phyloP scores from a whole-genome alignment of 305 asterid species.

The Fraxinus xanthoxyloides region DNA sequence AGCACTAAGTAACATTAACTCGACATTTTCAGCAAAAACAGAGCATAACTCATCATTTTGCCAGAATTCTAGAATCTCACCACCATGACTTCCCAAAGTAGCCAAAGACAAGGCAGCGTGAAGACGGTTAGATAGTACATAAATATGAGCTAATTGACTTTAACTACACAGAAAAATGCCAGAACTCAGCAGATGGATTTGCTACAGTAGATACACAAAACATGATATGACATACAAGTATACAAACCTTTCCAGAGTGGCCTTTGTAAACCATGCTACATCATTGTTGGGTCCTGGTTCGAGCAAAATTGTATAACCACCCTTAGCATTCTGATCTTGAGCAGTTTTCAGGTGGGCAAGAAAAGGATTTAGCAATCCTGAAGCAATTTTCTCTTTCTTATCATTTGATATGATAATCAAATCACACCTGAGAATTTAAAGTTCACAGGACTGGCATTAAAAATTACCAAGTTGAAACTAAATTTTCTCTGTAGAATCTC shows the following conservation, averaged over 20 bases:
- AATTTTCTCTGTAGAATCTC: constrained; percentile 14
- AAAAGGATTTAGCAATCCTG: constrained; percentile 87
- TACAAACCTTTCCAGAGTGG: constrained; percentile 77
- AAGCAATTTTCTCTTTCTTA: constrained; percentile 84
- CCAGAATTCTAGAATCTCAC: constrained; percentile 13
- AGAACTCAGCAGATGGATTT: background rate
- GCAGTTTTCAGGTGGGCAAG: constrained; percentile 83
- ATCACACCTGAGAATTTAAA: constrained; percentile 47
- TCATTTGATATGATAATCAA: constrained; percentile 73
- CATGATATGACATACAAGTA: constrained; percentile 32
- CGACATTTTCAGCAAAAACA: background rate
- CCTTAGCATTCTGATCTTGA: constrained; percentile 75
- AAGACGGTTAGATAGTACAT: background rate
- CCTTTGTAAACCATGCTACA: constrained; percentile 83
- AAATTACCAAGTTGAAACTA: background rate
- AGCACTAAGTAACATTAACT: constrained; percentile 15
- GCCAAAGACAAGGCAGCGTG: background rate
- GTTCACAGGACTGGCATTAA: constrained; percentile 20
- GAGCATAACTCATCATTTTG: background rate
- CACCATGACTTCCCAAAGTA: background rate
- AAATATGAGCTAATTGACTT: constrained; percentile 5
- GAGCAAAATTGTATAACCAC: constrained; percentile 80
- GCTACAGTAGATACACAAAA: constrained; percentile 2
- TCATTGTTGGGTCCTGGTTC: constrained; percentile 52
- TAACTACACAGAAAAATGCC: background rate